Percentiles rank a stretch among this genome's conserved stretches.
Evolutionary conservation across 2,329 filamentous ascomycete species (phyloP).

Genomic region (Aspergillus unguis): DNA sequence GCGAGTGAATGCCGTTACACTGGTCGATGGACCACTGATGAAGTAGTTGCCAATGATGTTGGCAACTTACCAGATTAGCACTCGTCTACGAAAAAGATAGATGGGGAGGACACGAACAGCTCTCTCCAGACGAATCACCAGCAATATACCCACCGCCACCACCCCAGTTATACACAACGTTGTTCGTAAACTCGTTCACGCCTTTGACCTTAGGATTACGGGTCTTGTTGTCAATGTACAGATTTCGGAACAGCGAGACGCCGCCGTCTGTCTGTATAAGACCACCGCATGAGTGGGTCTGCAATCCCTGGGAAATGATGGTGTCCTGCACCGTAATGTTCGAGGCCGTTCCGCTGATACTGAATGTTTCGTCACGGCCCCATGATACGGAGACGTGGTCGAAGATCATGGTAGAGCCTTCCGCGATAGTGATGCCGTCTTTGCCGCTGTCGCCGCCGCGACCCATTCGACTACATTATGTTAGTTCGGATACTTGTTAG

Average conservation of each 20-base stretch:
- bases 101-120: constrained; percentile 20
- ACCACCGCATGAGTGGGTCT: constrained; percentile 53
- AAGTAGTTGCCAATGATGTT: constrained; percentile 59
- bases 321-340: constrained; percentile 54
- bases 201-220: constrained; percentile 58
- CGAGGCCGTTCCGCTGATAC: constrained; percentile 47
- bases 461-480: constrained; percentile 24
- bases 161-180: constrained; percentile 54
- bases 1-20: constrained; percentile 51
- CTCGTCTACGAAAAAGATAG: not conserved
- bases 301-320: constrained; percentile 54
- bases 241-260: constrained; percentile 50
- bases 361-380: constrained; percentile 57
- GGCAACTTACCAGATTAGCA: constrained; percentile 26
- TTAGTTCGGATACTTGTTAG: not conserved
- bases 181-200: constrained; percentile 52
- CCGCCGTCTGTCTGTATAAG: constrained; percentile 34
- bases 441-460: constrained; percentile 51
- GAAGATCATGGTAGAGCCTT: constrained; percentile 55
- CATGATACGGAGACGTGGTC: constrained; percentile 54
- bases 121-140: constrained; percentile 48
- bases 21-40: constrained; percentile 53
- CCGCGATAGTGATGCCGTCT: constrained; percentile 53
- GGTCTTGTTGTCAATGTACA: constrained; percentile 58
- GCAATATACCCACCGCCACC: constrained; percentile 55